A percentile compares a stretch with the other conserved stretches of the same genome.
phyloP scores from a whole-genome alignment of 1,139 yeast species.

The Yamadazyma aaseri region DNA sequence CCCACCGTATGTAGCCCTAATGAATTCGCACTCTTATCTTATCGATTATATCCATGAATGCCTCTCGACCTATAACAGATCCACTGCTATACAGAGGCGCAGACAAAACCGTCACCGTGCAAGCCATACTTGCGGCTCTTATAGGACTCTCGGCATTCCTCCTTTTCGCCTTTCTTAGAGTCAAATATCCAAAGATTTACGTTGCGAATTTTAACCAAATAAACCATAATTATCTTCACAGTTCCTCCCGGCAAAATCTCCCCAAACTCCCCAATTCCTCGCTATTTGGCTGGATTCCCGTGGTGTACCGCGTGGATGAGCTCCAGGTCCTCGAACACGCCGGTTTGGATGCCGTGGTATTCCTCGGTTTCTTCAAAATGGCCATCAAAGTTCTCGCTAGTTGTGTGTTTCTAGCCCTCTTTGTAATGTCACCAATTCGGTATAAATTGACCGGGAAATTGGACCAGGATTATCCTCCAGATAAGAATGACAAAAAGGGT shows the following conservation, averaged over 20 bases:
- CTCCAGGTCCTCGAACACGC: slow-evolving; percentile 81
- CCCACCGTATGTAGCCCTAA: no score
- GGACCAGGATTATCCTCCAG: slow-evolving; percentile 52
- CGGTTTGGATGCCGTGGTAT: slow-evolving; percentile 92
- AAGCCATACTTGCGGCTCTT: slow-evolving; percentile 57
- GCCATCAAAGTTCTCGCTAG: slow-evolving; percentile 60
- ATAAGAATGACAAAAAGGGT: slow-evolving; percentile 18
- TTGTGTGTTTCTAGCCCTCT: slow-evolving; percentile 61
- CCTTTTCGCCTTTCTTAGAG: slow-evolving; percentile 61
- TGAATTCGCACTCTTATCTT: no score
- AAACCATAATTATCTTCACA: slow-evolving; percentile 44
- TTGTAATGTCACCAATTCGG: slow-evolving; percentile 71
- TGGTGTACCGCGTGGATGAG: slow-evolving; percentile 64
- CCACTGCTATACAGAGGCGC: slow-evolving; percentile 24
- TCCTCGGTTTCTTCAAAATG: slow-evolving; percentile 76
- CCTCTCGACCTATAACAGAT: slow-evolving; percentile 15
- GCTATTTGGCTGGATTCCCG: slow-evolving; percentile 77
- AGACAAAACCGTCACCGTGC: slow-evolving; percentile 47
- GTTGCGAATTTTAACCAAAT: slow-evolving; percentile 52
- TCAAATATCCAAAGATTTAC: slow-evolving; percentile 69
- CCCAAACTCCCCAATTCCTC: slow-evolving; percentile 41
- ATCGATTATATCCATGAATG: no score
- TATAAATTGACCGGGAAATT: slow-evolving; percentile 67
- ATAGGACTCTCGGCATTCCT: slow-evolving; percentile 66
- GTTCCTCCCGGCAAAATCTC: slow-evolving; percentile 38